Evolutionary conservation across 495 filamentous ascomycete species (phyloP).

Genomic region (Podospora didyma): DNA sequence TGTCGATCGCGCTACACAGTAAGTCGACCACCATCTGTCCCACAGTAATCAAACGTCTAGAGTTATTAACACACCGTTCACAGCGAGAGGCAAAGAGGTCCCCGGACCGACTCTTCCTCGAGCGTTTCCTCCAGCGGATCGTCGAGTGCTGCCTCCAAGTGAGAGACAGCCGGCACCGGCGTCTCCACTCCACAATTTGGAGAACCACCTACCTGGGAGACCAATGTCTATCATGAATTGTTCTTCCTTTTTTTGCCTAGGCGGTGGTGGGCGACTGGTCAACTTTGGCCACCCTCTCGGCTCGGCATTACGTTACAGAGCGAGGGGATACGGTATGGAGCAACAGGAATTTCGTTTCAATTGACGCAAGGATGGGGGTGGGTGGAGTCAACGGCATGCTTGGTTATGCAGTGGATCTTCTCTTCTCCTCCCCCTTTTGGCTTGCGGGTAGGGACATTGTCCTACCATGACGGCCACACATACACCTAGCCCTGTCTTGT

Average conservation of each 20-base stretch:
- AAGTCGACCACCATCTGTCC: slow-evolving; percentile 11
- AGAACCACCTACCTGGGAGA: no score
- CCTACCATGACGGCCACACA: not conserved
- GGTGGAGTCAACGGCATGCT: not conserved
- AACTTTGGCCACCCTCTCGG: not conserved
- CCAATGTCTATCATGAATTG: no score
- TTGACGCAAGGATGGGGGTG: not conserved
- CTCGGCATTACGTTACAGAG: not conserved
- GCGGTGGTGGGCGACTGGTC: no score
- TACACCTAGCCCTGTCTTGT: no score
- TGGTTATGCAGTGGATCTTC: not conserved
- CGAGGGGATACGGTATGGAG: not conserved
- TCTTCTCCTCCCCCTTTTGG: not conserved
- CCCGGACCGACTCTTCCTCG: slow-evolving; percentile 18
- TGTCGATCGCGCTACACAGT: slow-evolving; percentile 41
- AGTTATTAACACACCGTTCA: slow-evolving; percentile 4
- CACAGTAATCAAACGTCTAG: not conserved
- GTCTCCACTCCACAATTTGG: no score
- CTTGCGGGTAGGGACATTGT: not conserved
- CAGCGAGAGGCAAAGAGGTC: slow-evolving; percentile 34
- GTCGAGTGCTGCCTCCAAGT: slow-evolving; percentile 23
- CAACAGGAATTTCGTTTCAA: not conserved
- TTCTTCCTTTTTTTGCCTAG: not conserved
- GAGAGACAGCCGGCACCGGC: not conserved
- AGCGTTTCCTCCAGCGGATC: slow-evolving; percentile 27